Evolutionary conservation across 192 early-diverging fungal genomes (phyloP).

Genomic region (Dissophora globulifera): DNA sequence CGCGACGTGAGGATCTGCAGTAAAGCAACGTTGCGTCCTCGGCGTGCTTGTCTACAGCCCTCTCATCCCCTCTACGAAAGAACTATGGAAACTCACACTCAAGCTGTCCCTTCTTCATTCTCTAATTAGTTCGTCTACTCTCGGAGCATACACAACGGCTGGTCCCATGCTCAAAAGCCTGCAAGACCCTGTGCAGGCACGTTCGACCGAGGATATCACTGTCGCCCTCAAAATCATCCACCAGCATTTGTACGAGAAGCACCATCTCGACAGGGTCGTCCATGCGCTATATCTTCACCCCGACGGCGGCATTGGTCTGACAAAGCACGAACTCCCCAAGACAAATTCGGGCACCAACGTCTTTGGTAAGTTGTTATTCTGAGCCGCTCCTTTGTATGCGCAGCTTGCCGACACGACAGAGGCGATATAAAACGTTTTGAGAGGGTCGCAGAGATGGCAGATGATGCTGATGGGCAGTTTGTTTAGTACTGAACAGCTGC

Average conservation of each 20-base stretch:
- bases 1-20: neutral
- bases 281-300: constrained; percentile 21
- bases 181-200: neutral
- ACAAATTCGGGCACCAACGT: neutral
- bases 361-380: constrained; percentile 8
- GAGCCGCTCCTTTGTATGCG: no score
- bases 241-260: constrained; percentile 20
- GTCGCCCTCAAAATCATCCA: constrained; percentile 8
- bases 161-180: neutral
- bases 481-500: no score
- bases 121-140: no score
- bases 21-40: no score
- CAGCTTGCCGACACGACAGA: no score
- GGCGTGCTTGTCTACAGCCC: no score
- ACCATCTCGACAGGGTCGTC: constrained; percentile 26
- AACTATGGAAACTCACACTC: no score
- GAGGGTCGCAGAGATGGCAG: no score
- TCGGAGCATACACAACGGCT: neutral
- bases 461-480: no score
- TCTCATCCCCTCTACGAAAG: no score
- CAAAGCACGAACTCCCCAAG: neutral
- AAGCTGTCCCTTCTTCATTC: no score
- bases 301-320: neutral
- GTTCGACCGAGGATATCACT: neutral
- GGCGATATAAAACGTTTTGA: no score